These are phyloP conservation scores for Pachysandra terminalis DNA, from an alignment of 164 flowering plant genomes.

Conservation along the genomic window DNA sequence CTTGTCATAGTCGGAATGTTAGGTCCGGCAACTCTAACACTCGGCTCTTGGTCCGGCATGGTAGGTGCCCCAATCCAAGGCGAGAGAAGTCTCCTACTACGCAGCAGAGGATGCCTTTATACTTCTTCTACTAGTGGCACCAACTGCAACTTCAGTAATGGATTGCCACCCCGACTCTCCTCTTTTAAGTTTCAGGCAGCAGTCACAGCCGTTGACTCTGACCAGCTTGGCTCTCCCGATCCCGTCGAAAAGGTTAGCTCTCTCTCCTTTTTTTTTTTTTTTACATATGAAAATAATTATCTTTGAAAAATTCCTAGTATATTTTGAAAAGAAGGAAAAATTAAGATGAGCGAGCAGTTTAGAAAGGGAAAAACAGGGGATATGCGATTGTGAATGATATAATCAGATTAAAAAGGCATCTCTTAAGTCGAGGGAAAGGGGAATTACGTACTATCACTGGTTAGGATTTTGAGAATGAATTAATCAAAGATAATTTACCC, in stretches of 20 bases:
- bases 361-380: too few relatives aligned
- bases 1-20: neutral
- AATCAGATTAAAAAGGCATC: too few relatives aligned
- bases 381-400: too few relatives aligned
- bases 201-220: constrained; percentile 49
- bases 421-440: too few relatives aligned
- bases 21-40: constrained; percentile 17
- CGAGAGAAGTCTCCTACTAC: constrained; percentile 4
- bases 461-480: too few relatives aligned
- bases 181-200: constrained; percentile 16
- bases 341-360: neutral
- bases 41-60: constrained; percentile 18
- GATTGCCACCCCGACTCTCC: too few relatives aligned
- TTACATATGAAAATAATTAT: neutral
- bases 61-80: constrained; percentile 2
- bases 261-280: too few relatives aligned
- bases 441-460: too few relatives aligned
- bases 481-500: too few relatives aligned
- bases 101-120: neutral
- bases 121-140: neutral
- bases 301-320: neutral
- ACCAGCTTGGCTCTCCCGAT: constrained; percentile 32
- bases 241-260: constrained; percentile 29
- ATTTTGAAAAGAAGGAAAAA: too few relatives aligned
- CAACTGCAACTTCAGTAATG: neutral